Percentiles rank a stretch among this genome's conserved stretches.
Conservation (phyloP, 495 filamentous ascomycete genomes). For the Astrocystis sublimbata region DNA sequence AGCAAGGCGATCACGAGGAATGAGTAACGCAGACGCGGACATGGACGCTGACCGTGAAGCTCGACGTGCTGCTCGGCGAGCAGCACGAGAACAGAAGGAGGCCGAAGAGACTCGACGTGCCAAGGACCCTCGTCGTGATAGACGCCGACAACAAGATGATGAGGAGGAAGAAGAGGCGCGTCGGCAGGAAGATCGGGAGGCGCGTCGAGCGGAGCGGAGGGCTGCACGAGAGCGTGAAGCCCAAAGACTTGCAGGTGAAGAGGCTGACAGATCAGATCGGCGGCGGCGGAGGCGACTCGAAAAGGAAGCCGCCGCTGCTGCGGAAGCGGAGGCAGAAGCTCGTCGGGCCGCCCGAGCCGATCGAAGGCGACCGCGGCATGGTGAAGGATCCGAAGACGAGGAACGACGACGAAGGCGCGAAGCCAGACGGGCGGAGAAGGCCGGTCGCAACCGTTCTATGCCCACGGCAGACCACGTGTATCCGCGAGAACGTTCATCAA, state of each 20-base stretch:
- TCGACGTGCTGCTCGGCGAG: slow-evolving; percentile 53
- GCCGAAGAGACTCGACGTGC: slow-evolving; percentile 50
- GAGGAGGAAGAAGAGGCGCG: slow-evolving; percentile 51
- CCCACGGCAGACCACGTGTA: slow-evolving; percentile 47
- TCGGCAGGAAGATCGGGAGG: slow-evolving; percentile 52
- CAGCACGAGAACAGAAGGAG: slow-evolving; percentile 47
- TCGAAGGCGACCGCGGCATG: slow-evolving; percentile 31
- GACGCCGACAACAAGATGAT: slow-evolving; percentile 43
- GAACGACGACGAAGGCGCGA: slow-evolving; percentile 53
- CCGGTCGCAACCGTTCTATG: slow-evolving; percentile 37
- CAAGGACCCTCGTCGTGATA: slow-evolving; percentile 47
- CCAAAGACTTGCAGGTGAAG: slow-evolving; percentile 39
- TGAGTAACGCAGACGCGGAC: slow-evolving; percentile 32
- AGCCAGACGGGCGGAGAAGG: slow-evolving; percentile 45
- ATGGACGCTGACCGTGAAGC: slow-evolving; percentile 55
- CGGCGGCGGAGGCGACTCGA: slow-evolving; percentile 44
- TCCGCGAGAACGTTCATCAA: slow-evolving; percentile 41
- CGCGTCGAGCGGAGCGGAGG: slow-evolving; percentile 52
- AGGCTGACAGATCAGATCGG: slow-evolving; percentile 45
- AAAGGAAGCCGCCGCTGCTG: slow-evolving; percentile 33
- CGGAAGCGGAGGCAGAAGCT: slow-evolving; percentile 44
- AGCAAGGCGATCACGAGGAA: slow-evolving; percentile 21
- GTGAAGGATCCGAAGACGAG: slow-evolving; percentile 42
- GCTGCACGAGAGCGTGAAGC: slow-evolving; percentile 47
- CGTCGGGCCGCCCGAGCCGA: slow-evolving; percentile 45